Evolutionary conservation across 2,329 filamentous ascomycete species (phyloP), one percentile per base, ranked within the genome.

Genomic region (Fusarium sarcochroum): DNA sequence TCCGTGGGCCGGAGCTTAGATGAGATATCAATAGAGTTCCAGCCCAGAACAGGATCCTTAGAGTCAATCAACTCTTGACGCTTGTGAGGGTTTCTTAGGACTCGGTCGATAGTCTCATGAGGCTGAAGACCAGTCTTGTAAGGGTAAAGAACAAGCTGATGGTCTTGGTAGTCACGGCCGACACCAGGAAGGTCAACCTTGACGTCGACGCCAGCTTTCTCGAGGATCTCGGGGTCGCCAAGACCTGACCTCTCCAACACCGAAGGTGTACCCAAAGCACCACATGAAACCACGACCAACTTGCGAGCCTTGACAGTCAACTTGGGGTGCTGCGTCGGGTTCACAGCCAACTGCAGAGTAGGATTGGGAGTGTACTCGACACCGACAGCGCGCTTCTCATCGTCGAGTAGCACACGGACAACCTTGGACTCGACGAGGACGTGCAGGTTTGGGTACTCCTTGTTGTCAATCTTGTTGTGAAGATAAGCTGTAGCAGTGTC

Each of bases 191-290:
- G 73, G 46, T 86, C 79, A 4, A 81, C 77, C 2, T 84, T 71
- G 5, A 84, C 72, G 2, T 82, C 78, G 4, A 89, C 81, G 1
- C 81, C 82, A 0, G 83, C 80, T 18, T 76, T 77, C 41, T 81
- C 73, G 3, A 90, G 80, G 7, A 88, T 70, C 3, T 83, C 78
- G 1, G 81, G 77, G 44, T 81, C 80, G n/a, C 87, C 88, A 2
- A 91, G 71, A 9, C 89, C 89, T 1, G 89, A 91, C 20, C 89
- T 80, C 73, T 91, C 88, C 0, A 91, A 82, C 2, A 91, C 81
- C 0, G 78, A 76, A 0, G 88, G 86, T 0, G 86, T 86, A 3
- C 85, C 84, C 7, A 83, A 79, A 0, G 86, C 82, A 13, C 87
- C 87, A 6, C 70, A 83, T 72, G 76, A 77, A 0, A 78, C 69